Conservation (phyloP, 495 filamentous ascomycete genomes). For the Bacidia rubella region DNA sequence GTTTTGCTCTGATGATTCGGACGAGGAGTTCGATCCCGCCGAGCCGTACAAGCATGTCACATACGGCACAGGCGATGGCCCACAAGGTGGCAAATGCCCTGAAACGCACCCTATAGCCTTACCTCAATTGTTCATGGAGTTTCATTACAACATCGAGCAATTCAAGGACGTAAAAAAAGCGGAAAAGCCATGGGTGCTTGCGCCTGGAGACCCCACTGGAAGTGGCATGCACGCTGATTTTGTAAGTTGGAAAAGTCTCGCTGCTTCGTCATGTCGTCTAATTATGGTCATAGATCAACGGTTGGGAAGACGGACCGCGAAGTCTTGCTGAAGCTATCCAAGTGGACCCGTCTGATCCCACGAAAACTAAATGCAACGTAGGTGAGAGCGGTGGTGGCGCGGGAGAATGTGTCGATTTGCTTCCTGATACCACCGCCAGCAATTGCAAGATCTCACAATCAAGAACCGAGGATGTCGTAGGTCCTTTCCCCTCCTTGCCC, state of each 20-base stretch:
- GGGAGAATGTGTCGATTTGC: neutral
- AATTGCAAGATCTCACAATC: neutral
- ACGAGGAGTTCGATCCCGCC: slow-evolving; percentile 30
- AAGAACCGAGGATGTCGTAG: neutral
- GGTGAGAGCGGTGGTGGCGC: neutral
- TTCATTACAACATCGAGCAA: slow-evolving; percentile 3
- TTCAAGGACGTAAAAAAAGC: slow-evolving; percentile 13
- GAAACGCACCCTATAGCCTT: slow-evolving; percentile 42
- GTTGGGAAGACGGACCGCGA: slow-evolving; percentile 40
- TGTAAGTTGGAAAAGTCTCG: slow-evolving; percentile 41
- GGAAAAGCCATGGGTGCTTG: slow-evolving; percentile 25
- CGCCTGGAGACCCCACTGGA: slow-evolving; percentile 30
- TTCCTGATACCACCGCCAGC: neutral
- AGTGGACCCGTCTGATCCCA: neutral
- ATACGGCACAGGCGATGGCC: slow-evolving; percentile 35
- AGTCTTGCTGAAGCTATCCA: slow-evolving; percentile 9
- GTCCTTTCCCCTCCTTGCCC: slow-evolving; percentile 1
- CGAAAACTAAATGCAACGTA: slow-evolving; percentile 4
- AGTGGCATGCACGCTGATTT: slow-evolving; percentile 55
- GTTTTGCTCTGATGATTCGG: slow-evolving; percentile 25
- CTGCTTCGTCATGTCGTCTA: neutral
- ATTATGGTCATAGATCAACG: slow-evolving; percentile 33
- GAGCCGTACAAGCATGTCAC: slow-evolving; percentile 43
- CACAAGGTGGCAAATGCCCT: slow-evolving; percentile 38
- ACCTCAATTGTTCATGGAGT: slow-evolving; percentile 36